phyloP scores from a whole-genome alignment of 2,329 filamentous ascomycete species.

The Fusarium sp. region DNA sequence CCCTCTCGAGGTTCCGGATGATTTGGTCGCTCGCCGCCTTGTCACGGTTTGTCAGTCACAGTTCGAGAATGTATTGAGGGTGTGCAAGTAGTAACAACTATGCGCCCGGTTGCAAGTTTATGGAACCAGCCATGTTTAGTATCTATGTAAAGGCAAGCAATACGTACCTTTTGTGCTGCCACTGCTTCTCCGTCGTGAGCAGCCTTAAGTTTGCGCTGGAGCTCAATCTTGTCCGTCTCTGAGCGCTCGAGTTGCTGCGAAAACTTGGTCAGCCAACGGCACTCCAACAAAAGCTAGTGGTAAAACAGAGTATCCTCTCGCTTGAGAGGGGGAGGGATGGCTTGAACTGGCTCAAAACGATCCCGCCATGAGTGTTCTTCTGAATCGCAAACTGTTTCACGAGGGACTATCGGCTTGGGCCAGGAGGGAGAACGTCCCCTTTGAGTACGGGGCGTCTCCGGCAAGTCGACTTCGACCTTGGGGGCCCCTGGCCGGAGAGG shows the following conservation, averaged over 20 bases:
- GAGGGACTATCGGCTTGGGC: not conserved
- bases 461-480: not conserved
- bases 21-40: slow-evolving; percentile 65
- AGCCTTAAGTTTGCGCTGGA: slow-evolving; percentile 67
- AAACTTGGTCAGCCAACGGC: slow-evolving; percentile 26
- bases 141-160: slow-evolving; percentile 14
- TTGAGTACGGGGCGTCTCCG: not conserved
- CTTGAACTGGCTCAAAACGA: not conserved
- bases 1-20: slow-evolving; percentile 78
- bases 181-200: slow-evolving; percentile 62
- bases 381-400: not conserved
- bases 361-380: not conserved
- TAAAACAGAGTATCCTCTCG: not conserved
- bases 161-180: slow-evolving; percentile 65
- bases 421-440: not conserved
- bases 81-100: not conserved
- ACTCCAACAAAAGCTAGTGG: not conserved
- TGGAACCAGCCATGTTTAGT: not conserved
- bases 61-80: not conserved
- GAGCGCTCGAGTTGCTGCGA: slow-evolving; percentile 68
- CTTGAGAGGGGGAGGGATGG: slow-evolving; percentile 8
- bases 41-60: slow-evolving; percentile 23
- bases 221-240: slow-evolving; percentile 67
- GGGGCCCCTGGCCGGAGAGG: not conserved
- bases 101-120: not conserved